Base-by-base conservation (phyloP, 305 asterid genomes). In the Fraxinus platypoda region DNA sequence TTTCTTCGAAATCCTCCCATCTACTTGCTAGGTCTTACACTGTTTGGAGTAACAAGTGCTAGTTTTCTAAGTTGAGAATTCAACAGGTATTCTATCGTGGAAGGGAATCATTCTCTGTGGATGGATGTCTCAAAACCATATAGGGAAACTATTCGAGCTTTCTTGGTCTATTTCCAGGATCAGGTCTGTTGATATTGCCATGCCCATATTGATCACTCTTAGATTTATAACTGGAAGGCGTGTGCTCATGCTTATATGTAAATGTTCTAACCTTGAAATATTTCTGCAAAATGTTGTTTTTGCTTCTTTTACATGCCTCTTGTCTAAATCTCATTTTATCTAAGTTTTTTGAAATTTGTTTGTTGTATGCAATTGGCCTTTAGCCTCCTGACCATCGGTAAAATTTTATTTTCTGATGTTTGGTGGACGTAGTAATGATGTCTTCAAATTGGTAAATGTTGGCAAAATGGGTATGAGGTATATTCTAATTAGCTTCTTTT, bases 61-160 rank as follows among this genome's bases (percentile, higher is more conserved):
- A 71, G 59, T 82, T 75, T 75, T 73, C 77, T 88, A 83, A 76
- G 74, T 86, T 83, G 79, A 82, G 19, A 77, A 75, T 79, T 85
- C 80, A 81, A 80, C 92, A 94, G 99, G 99, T 96, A 94, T 81
- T 92, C 87, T 38, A 91, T 96, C 78, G 98, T 96, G 81, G 99
- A 96, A 90, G 98, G 99, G 82, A 90, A 86, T 30, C 98, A 96
- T 88, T 82, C 91, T 78, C 87, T 94, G 28, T 94, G 99, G 99
- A 83, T 74, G 82, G 98, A 92, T 74, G 98, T 94, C 85, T 96
- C 99, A 74, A 96, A 94, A 89, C 97, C 98, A 4, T 96, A 94
- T 86, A 84, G 99, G 84, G 99, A 96, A 88, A 96, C 98, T 21
- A 96, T 96, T 87, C 92, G 98, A 87, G 90, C 99, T 62, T 96